Conservation (phyloP, 1,139 yeast genomes). For the Lodderomyces theae region DNA sequence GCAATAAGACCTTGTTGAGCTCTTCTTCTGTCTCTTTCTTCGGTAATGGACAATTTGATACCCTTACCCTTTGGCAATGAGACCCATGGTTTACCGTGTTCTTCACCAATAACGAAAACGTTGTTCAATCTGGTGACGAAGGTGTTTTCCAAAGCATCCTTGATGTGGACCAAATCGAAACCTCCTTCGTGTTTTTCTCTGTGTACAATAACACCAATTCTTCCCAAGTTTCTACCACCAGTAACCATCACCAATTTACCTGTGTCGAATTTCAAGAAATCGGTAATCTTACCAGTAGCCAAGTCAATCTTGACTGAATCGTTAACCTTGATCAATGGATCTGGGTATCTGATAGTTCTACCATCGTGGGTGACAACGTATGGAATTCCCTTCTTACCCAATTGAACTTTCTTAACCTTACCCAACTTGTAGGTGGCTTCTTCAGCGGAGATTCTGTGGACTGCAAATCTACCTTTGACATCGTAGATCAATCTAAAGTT, state of each 20-base stretch:
- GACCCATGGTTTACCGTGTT: slow-evolving; percentile 95
- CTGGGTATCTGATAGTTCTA: slow-evolving; percentile 99
- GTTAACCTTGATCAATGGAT: slow-evolving; percentile 92
- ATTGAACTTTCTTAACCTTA: slow-evolving; percentile 95
- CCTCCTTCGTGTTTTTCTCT: slow-evolving; percentile 99
- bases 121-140: slow-evolving; percentile 97
- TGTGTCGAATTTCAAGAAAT: slow-evolving; percentile 89
- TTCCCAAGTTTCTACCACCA: slow-evolving; percentile 99
- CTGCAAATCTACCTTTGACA: slow-evolving; percentile 98
- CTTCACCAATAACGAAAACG: slow-evolving; percentile 93
- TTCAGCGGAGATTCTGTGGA: slow-evolving; percentile 98
- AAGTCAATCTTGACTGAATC: slow-evolving; percentile 96
- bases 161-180: slow-evolving; percentile 97
- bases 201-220: slow-evolving; percentile 98
- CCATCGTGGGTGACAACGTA: slow-evolving; percentile 99
- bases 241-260: slow-evolving; percentile 97
- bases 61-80: slow-evolving; percentile 99
- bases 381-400: slow-evolving; percentile 98
- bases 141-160: slow-evolving; percentile 95
- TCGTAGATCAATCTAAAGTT: slow-evolving; percentile 98
- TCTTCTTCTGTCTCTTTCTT: slow-evolving; percentile 99
- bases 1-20: slow-evolving; percentile 68
- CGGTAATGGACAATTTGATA: slow-evolving; percentile 95
- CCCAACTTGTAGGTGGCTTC: slow-evolving; percentile 98
- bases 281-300: slow-evolving; percentile 91